These are phyloP conservation scores for Penicillium brasilianum DNA, from an alignment of 2,329 filamentous ascomycete species.

Conservation along the genomic window DNA sequence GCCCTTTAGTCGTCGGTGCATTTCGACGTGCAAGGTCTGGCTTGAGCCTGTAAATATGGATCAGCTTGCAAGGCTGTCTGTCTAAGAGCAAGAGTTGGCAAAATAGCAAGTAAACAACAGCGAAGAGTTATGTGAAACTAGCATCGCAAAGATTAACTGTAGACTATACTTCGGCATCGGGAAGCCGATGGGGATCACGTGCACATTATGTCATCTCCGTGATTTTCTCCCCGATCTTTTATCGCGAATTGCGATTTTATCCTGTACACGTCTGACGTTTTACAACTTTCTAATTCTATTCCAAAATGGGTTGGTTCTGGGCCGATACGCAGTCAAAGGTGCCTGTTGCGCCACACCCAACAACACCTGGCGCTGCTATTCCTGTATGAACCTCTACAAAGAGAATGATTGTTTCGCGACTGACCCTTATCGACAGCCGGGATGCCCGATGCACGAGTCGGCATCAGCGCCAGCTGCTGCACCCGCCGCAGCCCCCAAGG, in stretches of 20 bases:
- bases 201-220: constrained; percentile 21
- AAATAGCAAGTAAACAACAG: neutral
- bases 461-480: constrained; percentile 38
- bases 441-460: constrained; percentile 71
- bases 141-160: neutral
- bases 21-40: neutral
- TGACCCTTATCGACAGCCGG: constrained; percentile 56
- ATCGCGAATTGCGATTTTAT: constrained; percentile 23
- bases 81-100: no score
- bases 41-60: neutral
- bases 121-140: neutral
- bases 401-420: constrained; percentile 14
- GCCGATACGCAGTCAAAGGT: constrained; percentile 57
- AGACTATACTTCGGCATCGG: constrained; percentile 5
- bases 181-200: constrained; percentile 6
- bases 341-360: constrained; percentile 53
- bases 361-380: constrained; percentile 56
- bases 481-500: constrained; percentile 35
- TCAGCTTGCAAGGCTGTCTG: neutral
- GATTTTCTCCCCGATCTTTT: constrained; percentile 27
- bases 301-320: constrained; percentile 73
- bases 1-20: neutral
- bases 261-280: constrained; percentile 12
- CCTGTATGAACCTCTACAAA: constrained; percentile 53
- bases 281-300: neutral